Evolutionary conservation across 1,284 basidiomycete species (phyloP).

Genomic region (Exobasidium cylindrosporum): DNA sequence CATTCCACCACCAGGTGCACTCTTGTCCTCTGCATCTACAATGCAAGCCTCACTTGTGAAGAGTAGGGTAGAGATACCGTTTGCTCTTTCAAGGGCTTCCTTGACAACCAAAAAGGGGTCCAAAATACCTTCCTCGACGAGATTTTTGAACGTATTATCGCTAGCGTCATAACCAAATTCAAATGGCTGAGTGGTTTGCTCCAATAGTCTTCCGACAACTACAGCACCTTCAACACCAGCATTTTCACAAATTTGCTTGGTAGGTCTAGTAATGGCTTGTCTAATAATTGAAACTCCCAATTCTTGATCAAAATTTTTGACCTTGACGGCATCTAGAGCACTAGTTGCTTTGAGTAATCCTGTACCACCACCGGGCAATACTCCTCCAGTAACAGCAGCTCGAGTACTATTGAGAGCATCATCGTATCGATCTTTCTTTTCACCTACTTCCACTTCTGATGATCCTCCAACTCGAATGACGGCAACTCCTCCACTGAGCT

Average conservation of each 20-base stretch:
- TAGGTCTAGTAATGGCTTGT: conserved; percentile 72
- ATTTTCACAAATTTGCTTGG: conserved; percentile 86
- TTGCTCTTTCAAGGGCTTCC: conserved; percentile 46
- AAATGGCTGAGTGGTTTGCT: conserved; percentile 49
- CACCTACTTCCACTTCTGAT: conserved; percentile 91
- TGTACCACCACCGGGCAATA: conserved; percentile 84
- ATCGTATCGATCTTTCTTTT: conserved; percentile 99
- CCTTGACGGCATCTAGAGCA: conserved; percentile 72
- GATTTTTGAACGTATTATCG: conserved; percentile 87
- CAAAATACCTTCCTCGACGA: conserved; percentile 90
- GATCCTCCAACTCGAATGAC: conserved; percentile 96
- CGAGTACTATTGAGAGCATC: conserved; percentile 96
- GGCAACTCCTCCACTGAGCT: conserved; percentile 91
- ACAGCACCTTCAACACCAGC: conserved; percentile 93
- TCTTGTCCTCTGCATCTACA: conserved; percentile 84
- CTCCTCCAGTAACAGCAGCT: conserved; percentile 96
- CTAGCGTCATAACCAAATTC: conserved; percentile 78
- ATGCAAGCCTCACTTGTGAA: conserved; percentile 91
- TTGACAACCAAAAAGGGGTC: conserved; percentile 58
- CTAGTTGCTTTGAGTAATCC: conserved; percentile 85
- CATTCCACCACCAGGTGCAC: conserved; percentile 60
- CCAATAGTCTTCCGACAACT: conserved; percentile 70
- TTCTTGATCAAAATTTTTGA: conserved; percentile 94
- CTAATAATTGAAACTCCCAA: conserved; percentile 92
- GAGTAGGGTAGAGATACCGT: conserved; percentile 74